These are phyloP conservation scores for Neurospora sp. DNA, from an alignment of 495 filamentous ascomycete species.

Conservation along the genomic window DNA sequence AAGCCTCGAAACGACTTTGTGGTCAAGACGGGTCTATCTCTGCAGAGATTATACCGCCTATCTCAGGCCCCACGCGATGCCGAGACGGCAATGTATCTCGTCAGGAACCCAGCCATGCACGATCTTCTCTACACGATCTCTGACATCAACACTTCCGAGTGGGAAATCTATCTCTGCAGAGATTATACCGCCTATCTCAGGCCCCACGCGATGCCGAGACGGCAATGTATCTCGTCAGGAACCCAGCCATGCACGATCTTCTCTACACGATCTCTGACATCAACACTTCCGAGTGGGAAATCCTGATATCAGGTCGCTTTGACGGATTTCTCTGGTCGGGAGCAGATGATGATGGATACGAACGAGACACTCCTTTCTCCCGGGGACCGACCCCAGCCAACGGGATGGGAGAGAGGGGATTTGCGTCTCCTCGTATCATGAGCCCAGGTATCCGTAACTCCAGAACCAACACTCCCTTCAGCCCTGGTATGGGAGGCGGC, in stretches of 20 bases:
- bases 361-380: conserved; percentile 27
- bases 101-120: conserved; percentile 73
- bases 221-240: conserved; percentile 79
- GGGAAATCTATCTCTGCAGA: conserved; percentile 87
- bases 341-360: conserved; percentile 51
- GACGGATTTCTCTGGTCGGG: conserved; percentile 95
- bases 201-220: conserved; percentile 75
- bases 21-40: conserved; percentile 57
- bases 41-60: conserved; percentile 80
- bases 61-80: conserved; percentile 62
- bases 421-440: conserved; percentile 29
- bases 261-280: conserved; percentile 82
- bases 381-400: conserved; percentile 44
- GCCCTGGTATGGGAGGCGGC: not conserved
- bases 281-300: conserved; percentile 86
- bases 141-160: conserved; percentile 76
- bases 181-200: conserved; percentile 65
- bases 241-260: conserved; percentile 72
- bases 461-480: conserved; percentile 24
- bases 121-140: conserved; percentile 80
- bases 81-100: conserved; percentile 78
- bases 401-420: conserved; percentile 3
- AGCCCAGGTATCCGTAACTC: conserved; percentile 21
- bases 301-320: conserved; percentile 89
- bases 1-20: conserved; percentile 58